A percentile compares a stretch with the other conserved stretches of the same genome.
These are phyloP conservation scores for Coemansia sp. DNA, from an alignment of 192 early-diverging fungal genomes.

Conservation along the genomic window DNA sequence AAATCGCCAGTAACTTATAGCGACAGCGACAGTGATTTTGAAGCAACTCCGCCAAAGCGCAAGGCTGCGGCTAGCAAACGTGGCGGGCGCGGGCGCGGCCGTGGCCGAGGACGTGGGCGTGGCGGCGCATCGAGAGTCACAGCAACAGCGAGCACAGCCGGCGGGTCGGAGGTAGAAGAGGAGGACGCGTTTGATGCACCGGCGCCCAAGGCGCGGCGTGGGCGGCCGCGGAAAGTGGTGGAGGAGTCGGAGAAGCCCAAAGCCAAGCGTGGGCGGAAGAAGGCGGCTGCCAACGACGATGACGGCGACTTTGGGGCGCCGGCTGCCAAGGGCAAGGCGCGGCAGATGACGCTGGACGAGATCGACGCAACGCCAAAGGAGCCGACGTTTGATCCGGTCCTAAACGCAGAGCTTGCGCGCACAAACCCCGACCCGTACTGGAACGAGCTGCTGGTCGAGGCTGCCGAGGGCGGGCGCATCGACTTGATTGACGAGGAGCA, in stretches of 20 bases:
- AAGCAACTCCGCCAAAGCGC: constrained; percentile 25
- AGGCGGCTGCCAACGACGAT: constrained; percentile 22
- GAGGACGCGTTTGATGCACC: constrained; percentile 28
- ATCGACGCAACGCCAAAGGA: constrained; percentile 21
- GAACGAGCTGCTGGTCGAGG: constrained; percentile 15
- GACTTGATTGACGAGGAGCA: constrained; percentile 67
- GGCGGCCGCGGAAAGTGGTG: constrained; percentile 30
- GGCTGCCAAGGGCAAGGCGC: constrained; percentile 34
- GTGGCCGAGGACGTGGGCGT: constrained; percentile 30
- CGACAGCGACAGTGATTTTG: constrained; percentile 51
- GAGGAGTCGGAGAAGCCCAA: constrained; percentile 30
- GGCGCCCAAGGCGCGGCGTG: constrained; percentile 33
- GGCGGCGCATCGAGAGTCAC: not conserved
- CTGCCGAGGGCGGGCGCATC: constrained; percentile 16
- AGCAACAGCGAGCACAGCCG: not conserved
- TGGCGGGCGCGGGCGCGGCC: constrained; percentile 31
- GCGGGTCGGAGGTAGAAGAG: constrained; percentile 5
- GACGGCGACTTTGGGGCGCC: constrained; percentile 22
- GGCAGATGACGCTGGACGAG: constrained; percentile 48
- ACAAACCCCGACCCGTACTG: constrained; percentile 57
- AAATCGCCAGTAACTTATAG: constrained; percentile 12
- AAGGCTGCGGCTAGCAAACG: constrained; percentile 22
- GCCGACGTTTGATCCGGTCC: constrained; percentile 54
- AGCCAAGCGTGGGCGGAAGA: constrained; percentile 40
- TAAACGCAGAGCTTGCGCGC: constrained; percentile 51